Base-by-base conservation (phyloP, 805 yeast genomes). In the Kodamaea jinghongensis region DNA sequence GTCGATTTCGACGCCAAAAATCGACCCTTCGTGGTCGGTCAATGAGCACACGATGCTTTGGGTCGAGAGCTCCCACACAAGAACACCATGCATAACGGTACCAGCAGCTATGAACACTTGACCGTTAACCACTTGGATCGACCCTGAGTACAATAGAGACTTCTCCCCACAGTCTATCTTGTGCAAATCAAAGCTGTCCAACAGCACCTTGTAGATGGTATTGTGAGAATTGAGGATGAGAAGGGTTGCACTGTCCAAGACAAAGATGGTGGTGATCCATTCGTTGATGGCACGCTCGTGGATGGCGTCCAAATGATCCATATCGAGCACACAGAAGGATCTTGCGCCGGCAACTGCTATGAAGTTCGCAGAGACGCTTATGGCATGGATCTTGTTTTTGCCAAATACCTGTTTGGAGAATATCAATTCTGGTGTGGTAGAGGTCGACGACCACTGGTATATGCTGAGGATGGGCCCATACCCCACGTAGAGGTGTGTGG, bases 51-150 rank as follows among this genome's bases (percentile, higher is more conserved):
- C 16, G 6, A 83, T 64, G 22, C 65, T 31, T 1, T 62, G 46
- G 4, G 65, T 55, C 25, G 62, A 60, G 28, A 58, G 57, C 34
- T 79, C 79, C 98, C 98, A 91, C 2, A 89, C 65, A 3, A 86
- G 65, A 2, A 87, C 81, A 10, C 97, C 96, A 34, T 83, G 82
- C 81, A 90, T 81, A 2, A 91, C 97, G 0, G 99, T 91, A 16
- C 99, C 99, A 0, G 96, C 90, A 17, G 88, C 88, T 10, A 88
- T 71, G 4, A 75, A 56, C 0, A 82, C 75, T 27, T 61, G 58
- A 4, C 63, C 68, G 9, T 60, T 56, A 12, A 75, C 48, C 1
- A 73, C 73, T 38, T 70, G 71, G 28, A 91, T 75, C 2, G 86
- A 72, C 0, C 98, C 99, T 4, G 96, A 86, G 56, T 93, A 93